A percentile compares a stretch with the other conserved stretches of the same genome.
phyloP scores from a whole-genome alignment of 2,329 filamentous ascomycete genomes.

The Paracamarosporium sp. region DNA sequence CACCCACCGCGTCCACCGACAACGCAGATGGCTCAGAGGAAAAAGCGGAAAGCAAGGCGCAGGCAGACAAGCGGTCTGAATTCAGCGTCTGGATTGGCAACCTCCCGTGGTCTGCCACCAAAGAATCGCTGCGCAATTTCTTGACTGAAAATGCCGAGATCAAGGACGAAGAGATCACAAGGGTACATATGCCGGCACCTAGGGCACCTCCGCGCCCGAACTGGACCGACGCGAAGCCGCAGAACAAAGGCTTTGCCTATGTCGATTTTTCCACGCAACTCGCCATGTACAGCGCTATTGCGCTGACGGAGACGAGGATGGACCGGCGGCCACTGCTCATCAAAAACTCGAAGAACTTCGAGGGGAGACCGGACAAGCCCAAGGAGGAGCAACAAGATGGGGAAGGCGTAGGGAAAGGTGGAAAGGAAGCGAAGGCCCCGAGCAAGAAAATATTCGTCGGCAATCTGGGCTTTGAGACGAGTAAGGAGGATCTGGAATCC shows the following conservation, averaged over 20 bases:
- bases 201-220: conserved; percentile 39
- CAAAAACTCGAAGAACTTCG: conserved; percentile 89
- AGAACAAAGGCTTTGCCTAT: conserved; percentile 96
- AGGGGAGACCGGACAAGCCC: conserved; percentile 81
- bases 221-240: conserved; percentile 56
- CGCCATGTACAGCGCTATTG: conserved; percentile 77
- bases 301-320: conserved; percentile 83
- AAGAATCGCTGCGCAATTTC: conserved; percentile 78
- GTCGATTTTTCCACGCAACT: conserved; percentile 81
- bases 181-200: conserved; percentile 77
- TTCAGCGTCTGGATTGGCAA: conserved; percentile 97
- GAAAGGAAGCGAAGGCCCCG: conserved; percentile 62
- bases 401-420: conserved; percentile 30
- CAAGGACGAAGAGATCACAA: conserved; percentile 74
- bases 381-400: conserved; percentile 40
- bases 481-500: conserved; percentile 77
- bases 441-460: conserved; percentile 85
- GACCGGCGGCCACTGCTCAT: conserved; percentile 83
- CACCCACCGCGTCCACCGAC: conserved; percentile 19
- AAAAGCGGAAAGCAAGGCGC: conserved; percentile 42
- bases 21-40: conserved; percentile 34
- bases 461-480: conserved; percentile 58
- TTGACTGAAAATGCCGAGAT: conserved; percentile 71
- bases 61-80: conserved; percentile 68
- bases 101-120: conserved; percentile 81